Evolutionary conservation across 495 filamentous ascomycete species (phyloP), one percentile per base, ranked within the genome.

Genomic region (Penicillium herquei): DNA sequence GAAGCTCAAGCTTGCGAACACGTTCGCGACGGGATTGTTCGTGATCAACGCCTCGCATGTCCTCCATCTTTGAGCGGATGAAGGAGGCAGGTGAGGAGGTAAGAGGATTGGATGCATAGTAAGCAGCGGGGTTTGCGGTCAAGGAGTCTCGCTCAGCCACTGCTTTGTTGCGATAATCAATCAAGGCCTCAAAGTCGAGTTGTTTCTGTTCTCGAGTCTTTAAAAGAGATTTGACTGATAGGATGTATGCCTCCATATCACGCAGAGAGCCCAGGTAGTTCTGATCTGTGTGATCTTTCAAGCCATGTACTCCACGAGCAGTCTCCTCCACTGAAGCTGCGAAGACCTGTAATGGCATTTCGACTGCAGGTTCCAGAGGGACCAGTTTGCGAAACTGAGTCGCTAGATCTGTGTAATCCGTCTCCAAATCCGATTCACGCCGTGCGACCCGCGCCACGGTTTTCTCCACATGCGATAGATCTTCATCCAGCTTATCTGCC

Each of bases 201-300:
- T 98, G 94, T 68, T 98, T 98, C 74, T 95, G 92, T 73, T 98
- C 95, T 17, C 94, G 87, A 6, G 89, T 88, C 75, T 96, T 96
- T 64, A 98, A 83, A 3, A 98, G 85, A 32, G 85, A 75, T 70
- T 96, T 95, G 14, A 98, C 71, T 2, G 91, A 86, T 16, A 83
- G 70, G 66, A 89, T 91, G 72, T 98, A 98, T 30, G 91, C 86
- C 55, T 91, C 87, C 92, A 98, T 96, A 68, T 98, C 95, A 14
- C 90, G 82, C 33, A 98, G 78, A 9, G 86, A 90, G 57, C 90
- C 88, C 17, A 98, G 85, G 65, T 98, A 98, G 70, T 96, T 90
- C 61, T 96, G 92, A 68, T 98, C 94, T 3, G 93, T 98, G 67
- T 93, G 87, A 51, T 98, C 94, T 60, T 89, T 91, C 47, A 98